Base-by-base conservation (phyloP, 768 basidiomycete genomes). In the Serpula lacrymans region DNA sequence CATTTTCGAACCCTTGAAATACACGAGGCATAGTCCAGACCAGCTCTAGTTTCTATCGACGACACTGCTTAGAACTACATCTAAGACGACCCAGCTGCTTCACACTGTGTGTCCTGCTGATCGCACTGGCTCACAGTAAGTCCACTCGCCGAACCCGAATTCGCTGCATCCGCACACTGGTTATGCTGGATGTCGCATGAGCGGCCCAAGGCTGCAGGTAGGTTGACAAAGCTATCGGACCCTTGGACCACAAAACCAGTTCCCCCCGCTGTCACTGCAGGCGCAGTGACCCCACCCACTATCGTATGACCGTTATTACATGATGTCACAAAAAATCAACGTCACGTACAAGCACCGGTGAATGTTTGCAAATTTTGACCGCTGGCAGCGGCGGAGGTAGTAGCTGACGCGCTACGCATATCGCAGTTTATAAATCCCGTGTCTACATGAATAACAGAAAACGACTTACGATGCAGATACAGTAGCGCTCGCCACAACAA, bases 131-230 rank as follows among this genome's bases (percentile, higher is more conserved):
- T 30, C 35, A 73, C 74, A 17, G 59, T 47, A 42, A 75, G 62
- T 9, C 67, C 64, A 55, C 51, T 33, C 56, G 58, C n/a, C 68
- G n/a, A n/a, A n/a, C n/a, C 63, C 26, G 70, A 68, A 65, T 78
- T 78, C 13, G 74, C 74, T 18, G 64, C 49, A 54, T 78, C 63
- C 26, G 75, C 73, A 47, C 78, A 82, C 24, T 55, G 42, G 59
- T 79, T 80, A 54, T 78, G 69, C 56, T 80, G 77, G 27, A 75
- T 67, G 48, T 77, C 75, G 59, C 80, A 82, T 2, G 75, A 76
- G 22, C 78, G 72, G 16, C 72, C 73, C 23, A 80, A 63, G 13
- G 78, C 78, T 28, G 70, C 72, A 23, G 57, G 57, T 11, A 62
- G 27, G 51, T 76, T 74, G 23, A 75, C 46, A 69, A 80, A 80